Evolutionary conservation across 139 green algal genomes (phyloP).

Genomic region (Haematococcus lacustris): DNA sequence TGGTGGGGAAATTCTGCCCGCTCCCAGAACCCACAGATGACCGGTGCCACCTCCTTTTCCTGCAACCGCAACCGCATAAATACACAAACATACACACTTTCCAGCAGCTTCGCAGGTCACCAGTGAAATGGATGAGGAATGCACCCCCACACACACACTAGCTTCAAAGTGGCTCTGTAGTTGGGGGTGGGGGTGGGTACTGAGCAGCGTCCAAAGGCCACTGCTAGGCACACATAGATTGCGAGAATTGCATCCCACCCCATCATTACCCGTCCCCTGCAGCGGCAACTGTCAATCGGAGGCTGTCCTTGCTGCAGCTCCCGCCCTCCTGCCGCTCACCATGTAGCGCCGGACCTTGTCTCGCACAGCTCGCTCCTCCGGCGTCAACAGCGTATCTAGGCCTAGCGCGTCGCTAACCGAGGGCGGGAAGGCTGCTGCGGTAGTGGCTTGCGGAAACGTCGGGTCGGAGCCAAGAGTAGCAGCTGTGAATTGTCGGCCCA

Average conservation of each 20-base stretch:
- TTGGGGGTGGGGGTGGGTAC: neutral
- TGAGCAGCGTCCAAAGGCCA: neutral
- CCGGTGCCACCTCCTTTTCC: conserved; percentile 79
- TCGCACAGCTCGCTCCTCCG: conserved; percentile 54
- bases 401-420: conserved; percentile 56
- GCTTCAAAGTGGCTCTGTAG: neutral
- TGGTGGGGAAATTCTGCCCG: conserved; percentile 76
- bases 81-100: neutral
- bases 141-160: too few relatives aligned
- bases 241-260: neutral
- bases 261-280: neutral
- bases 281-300: neutral
- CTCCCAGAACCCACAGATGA: conserved; percentile 87
- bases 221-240: neutral
- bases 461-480: conserved; percentile 7
- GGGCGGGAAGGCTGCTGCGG: conserved; percentile 56
- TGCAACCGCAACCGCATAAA: conserved; percentile 15
- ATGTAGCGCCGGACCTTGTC: conserved; percentile 60
- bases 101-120: neutral
- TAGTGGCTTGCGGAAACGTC: conserved; percentile 47
- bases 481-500: neutral
- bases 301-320: too few relatives aligned
- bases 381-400: conserved; percentile 64
- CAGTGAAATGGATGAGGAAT: neutral
- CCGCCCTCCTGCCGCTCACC: conserved; percentile 29